Conservation (phyloP, 1,139 yeast genomes). For the Insectozyma bohioensis region DNA sequence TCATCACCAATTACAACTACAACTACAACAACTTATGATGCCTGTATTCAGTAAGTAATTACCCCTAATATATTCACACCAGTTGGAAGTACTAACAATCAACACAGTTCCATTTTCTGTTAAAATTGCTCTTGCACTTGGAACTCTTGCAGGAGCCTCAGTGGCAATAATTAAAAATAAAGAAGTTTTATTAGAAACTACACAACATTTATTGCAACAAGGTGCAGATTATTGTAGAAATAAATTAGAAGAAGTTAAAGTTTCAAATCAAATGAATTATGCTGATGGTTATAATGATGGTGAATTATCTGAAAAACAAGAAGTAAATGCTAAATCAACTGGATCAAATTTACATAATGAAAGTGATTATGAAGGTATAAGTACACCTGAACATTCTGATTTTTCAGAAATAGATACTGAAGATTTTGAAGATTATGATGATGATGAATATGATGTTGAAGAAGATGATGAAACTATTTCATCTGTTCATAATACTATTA, state of each 20-base stretch:
- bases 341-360: conserved; percentile 12
- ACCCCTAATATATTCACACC: too few species aligned
- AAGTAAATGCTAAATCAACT: conserved; percentile 8
- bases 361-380: conserved; percentile 20
- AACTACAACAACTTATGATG: too few species aligned
- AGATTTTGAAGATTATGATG: conserved; percentile 12
- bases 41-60: conserved; percentile 7
- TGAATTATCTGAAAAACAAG: too few species aligned
- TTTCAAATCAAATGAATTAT: conserved; percentile 20
- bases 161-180: conserved; percentile 35
- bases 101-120: conserved; percentile 36
- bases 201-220: conserved; percentile 31
- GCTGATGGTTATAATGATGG: conserved; percentile 21
- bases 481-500: too few species aligned
- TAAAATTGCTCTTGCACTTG: conserved; percentile 39
- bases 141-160: conserved; percentile 41
- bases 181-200: conserved; percentile 32
- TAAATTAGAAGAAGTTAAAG: conserved; percentile 23
- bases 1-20: too few species aligned
- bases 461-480: conserved; percentile 8
- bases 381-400: conserved; percentile 23
- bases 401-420: conserved; percentile 11
- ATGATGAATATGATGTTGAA: conserved; percentile 20
- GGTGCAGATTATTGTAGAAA: conserved; percentile 38
- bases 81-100: too few species aligned